Evolutionary conservation across 2,329 filamentous ascomycete genomes (phyloP).

Genomic region (Talaromyces sp.): DNA sequence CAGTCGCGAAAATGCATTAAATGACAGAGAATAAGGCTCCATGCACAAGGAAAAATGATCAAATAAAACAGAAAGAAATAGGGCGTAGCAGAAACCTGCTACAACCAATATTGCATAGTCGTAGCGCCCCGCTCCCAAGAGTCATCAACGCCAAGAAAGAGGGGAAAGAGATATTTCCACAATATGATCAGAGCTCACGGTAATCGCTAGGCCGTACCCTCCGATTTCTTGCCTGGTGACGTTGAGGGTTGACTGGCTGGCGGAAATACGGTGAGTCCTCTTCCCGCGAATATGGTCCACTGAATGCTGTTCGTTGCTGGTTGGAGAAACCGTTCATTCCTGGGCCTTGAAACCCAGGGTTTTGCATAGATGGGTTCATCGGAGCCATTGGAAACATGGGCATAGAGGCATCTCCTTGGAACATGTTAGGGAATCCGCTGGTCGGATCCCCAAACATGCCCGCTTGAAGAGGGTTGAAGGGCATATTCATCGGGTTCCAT

Average conservation of each 20-base stretch:
- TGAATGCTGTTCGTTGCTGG: slow-evolving; percentile 59
- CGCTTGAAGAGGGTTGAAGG: slow-evolving; percentile 38
- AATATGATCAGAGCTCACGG: slow-evolving; percentile 65
- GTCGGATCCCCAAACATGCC: slow-evolving; percentile 41
- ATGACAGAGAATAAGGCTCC: not conserved
- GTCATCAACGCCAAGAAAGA: slow-evolving; percentile 1
- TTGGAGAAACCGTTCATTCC: slow-evolving; percentile 55
- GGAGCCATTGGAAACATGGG: slow-evolving; percentile 43
- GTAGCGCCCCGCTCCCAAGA: slow-evolving; percentile 10
- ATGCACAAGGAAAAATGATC: slow-evolving; percentile 1
- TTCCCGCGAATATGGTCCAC: slow-evolving; percentile 60
- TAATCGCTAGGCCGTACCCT: slow-evolving; percentile 88
- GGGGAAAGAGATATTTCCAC: too few species aligned
- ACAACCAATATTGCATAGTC: slow-evolving; percentile 1
- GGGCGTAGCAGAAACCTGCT: not conserved
- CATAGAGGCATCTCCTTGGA: slow-evolving; percentile 37
- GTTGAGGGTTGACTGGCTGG: slow-evolving; percentile 91
- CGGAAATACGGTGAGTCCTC: slow-evolving; percentile 94
- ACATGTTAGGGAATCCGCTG: slow-evolving; percentile 41
- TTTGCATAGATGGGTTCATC: slow-evolving; percentile 32
- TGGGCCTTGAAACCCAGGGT: slow-evolving; percentile 34
- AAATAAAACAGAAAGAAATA: not conserved
- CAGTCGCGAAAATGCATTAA: slow-evolving; percentile 7
- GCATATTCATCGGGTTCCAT: slow-evolving; percentile 52
- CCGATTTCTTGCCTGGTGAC: slow-evolving; percentile 79